Evolutionary conservation across 352 stramenopile species (phyloP).

Genomic region (Globisporangium canariense): DNA sequence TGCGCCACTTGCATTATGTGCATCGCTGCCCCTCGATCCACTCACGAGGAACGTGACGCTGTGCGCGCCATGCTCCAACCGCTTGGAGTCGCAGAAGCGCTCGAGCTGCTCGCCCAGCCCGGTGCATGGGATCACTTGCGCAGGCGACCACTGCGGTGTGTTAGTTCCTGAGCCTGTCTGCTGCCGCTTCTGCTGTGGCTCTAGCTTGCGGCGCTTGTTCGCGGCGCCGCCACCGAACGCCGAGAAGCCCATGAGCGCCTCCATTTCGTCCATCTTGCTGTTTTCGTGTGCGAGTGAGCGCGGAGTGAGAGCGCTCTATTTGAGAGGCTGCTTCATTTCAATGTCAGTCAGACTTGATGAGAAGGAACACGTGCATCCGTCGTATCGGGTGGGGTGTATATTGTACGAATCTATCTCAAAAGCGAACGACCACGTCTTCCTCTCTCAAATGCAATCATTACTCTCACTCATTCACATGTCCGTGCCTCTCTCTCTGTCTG

Average conservation of each 20-base stretch:
- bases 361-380: neutral
- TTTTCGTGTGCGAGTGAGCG: neutral
- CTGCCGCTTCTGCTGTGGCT: neutral
- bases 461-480: constrained; percentile 3
- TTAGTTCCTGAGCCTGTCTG: neutral
- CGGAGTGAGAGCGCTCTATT: constrained; percentile 2
- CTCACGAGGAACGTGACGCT: constrained; percentile 35
- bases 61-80: constrained; percentile 19
- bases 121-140: constrained; percentile 39
- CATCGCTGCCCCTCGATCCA: neutral
- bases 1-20: neutral
- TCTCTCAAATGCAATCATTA: constrained; percentile 14
- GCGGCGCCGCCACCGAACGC: constrained; percentile 40
- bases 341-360: neutral
- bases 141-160: constrained; percentile 1
- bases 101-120: constrained; percentile 20
- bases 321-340: neutral
- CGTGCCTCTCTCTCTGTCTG: neutral
- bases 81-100: neutral
- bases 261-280: constrained; percentile 27
- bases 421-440: constrained; percentile 2
- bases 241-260: constrained; percentile 54
- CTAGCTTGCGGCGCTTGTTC: neutral
- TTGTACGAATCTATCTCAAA: constrained; percentile 19
- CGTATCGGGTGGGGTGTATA: constrained; percentile 9